phyloP scores from a whole-genome alignment of 2,329 filamentous ascomycete genomes.

The Fusarium siculi region DNA sequence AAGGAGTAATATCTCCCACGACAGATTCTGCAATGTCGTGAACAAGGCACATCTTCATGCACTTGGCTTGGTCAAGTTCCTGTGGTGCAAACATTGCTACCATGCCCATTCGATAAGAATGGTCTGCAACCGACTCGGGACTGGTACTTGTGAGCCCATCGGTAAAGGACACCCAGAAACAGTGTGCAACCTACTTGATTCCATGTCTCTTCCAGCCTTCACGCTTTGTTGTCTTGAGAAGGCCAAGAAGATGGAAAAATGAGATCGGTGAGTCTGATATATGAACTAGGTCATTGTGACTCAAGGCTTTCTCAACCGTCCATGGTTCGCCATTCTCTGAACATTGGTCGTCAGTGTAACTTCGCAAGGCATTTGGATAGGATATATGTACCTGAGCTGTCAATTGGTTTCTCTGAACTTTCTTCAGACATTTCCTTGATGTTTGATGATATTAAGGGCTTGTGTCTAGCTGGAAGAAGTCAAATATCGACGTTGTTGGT shows the following conservation, averaged over 20 bases:
- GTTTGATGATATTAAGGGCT: background rate
- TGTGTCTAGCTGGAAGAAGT: background rate
- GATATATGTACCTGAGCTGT: background rate
- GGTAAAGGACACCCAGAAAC: background rate
- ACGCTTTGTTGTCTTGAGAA: conserved; percentile 93
- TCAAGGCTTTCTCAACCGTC: conserved; percentile 71
- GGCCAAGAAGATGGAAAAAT: conserved; percentile 93
- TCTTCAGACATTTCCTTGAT: conserved; percentile 7
- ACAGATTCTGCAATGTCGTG: conserved; percentile 98
- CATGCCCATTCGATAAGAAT: conserved; percentile 99
- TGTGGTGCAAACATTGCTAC: conserved; percentile 89
- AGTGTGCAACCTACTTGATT: conserved; percentile 58
- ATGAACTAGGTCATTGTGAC: conserved; percentile 63
- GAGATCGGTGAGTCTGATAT: conserved; percentile 78
- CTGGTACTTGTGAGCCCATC: conserved; percentile 47
- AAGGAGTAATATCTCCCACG: conserved; percentile 97
- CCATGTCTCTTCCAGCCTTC: conserved; percentile 95
- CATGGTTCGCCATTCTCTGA: conserved; percentile 48
- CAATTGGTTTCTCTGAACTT: background rate
- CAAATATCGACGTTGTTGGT: background rate
- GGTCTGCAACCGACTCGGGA: conserved; percentile 93
- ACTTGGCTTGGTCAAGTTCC: conserved; percentile 78
- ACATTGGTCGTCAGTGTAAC: background rate
- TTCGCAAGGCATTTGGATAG: background rate
- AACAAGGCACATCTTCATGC: conserved; percentile 93